Evolutionary conservation across 2,329 filamentous ascomycete genomes (phyloP), one percentile per base, ranked within the genome.

Genomic region (Alternaria gansuensis): DNA sequence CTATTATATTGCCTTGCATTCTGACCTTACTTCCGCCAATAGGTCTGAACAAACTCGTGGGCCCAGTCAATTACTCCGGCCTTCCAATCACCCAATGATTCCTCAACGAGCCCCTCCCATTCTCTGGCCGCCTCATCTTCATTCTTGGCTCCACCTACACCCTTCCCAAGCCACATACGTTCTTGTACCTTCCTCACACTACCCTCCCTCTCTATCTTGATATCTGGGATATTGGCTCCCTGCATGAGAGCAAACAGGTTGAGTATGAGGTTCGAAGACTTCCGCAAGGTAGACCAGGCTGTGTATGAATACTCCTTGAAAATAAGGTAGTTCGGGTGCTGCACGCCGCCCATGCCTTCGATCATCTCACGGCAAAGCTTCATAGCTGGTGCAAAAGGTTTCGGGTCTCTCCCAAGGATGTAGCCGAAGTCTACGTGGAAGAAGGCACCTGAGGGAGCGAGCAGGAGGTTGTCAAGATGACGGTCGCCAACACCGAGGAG

Each of bases 351-450:
- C 92, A 99, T 97, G 63, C 93, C 95, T 72, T 99, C 95, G 3
- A 98, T 92, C 95, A 99, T 99, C 74, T 99, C 94, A 69, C 93
- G 94, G 73, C 90, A 94, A 8, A 99, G 87, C 78, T 99, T 99
- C 89, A 99, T 97, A 51, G 94, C 88, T 0, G 95, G 95, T 0
- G 95, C 94, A 74, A 99, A 98, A 0, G 95, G 95, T 74, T 99
- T 99, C 0, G 95, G 95, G 68, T 99, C 95, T 39, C 95, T 91
- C 17, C 95, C 95, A 1, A 99, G 89, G 62, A 99, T 99, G 78
- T 96, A 99, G 40, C 96, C 95, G 71, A 99, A 99, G 77, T 99
- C 95, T 29, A 94, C 93, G 76, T 99, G 95, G 84, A 99, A 97
- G 82, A 99, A 99, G 78, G 96, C 92, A 4, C 87, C 95, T 67